Evolutionary conservation across 179 eudicot genomes (phyloP), one percentile per base, ranked within the genome.

Genomic region (Drosera spatulata): DNA sequence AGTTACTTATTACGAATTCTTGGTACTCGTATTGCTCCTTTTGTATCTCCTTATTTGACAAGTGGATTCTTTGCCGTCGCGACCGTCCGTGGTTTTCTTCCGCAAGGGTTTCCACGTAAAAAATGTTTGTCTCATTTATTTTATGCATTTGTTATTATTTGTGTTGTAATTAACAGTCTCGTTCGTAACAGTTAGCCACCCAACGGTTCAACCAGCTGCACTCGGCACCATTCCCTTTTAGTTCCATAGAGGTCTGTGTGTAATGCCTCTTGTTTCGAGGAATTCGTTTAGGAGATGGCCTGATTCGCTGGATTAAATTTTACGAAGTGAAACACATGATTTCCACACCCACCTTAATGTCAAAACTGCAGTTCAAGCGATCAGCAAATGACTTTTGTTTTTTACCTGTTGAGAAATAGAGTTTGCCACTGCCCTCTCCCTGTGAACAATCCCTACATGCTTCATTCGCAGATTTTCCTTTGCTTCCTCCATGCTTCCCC

Each of bases 391-490:
- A 4, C 13, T 10, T 57, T 14, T 14, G 51, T 50, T 10, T 6
- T 55, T 58, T 70, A 88, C 99, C 88, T 89, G 88, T 55, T 81
- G 79, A 9, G 75, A 62, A 40, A 74, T 61, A 39, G 84, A 75
- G 50, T 89, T 89, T 10, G 85, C 79, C 60, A 78, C 73, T 11
- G 94, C 97, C 67, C 97, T 80, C 66, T 90, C 97, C 75, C 95
- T 75, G 66, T 86, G 82, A 50, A 81, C 61, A 37, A 82, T 95
- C 39, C 95, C 97, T 70, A 79, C 85, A 53, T 85, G 93, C 76
- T 77, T 89, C 82, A 85, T 70, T 67, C 86, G 84, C 49, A 82
- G 72, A 81, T 93, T 93, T 3, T 82, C 70, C 70, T 70, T 79
- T 66, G 86, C 82, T 66, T 93, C 86, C 50, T 86, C 86, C 0